Evolutionary conservation across 192 early-diverging fungal genomes (phyloP).

Genomic region (Mortierella hygrophila): DNA sequence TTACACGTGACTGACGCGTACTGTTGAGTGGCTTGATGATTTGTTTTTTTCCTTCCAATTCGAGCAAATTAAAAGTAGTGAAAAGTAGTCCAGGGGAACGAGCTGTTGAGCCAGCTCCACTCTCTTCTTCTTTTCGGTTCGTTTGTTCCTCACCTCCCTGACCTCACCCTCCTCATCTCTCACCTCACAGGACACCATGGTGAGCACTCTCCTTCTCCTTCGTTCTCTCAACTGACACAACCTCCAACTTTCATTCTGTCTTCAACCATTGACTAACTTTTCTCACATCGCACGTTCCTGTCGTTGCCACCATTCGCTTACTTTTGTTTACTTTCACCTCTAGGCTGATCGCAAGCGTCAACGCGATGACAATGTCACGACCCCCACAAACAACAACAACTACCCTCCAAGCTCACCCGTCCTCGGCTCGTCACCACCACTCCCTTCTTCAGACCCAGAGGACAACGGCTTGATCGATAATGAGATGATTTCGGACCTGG

Average conservation of each 20-base stretch:
- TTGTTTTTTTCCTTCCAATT: slow-evolving; percentile 12
- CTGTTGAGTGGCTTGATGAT: not conserved
- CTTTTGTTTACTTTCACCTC: not conserved
- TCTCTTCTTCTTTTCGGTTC: not conserved
- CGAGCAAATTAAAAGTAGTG: not conserved
- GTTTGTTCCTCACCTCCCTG: not conserved
- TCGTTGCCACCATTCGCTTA: not conserved
- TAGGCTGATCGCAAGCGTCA: slow-evolving; percentile 67
- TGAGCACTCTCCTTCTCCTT: not conserved
- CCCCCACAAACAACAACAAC: slow-evolving; percentile 24
- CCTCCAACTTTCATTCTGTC: not conserved
- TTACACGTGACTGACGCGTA: slow-evolving; percentile 17
- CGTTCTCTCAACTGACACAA: not conserved
- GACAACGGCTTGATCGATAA: slow-evolving; percentile 62
- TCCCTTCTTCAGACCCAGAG: slow-evolving; percentile 65
- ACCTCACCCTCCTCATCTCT: not conserved
- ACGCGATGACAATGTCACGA: slow-evolving; percentile 60
- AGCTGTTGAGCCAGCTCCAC: not conserved
- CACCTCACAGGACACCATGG: slow-evolving; percentile 19
- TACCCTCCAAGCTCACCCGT: slow-evolving; percentile 60
- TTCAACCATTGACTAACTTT: not conserved
- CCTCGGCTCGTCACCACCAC: slow-evolving; percentile 59
- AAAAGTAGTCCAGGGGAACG: not conserved
- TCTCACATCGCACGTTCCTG: not conserved
- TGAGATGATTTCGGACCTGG: slow-evolving; percentile 66